These are phyloP conservation scores for Cordyceps cateniannulata DNA, from an alignment of 2,329 filamentous ascomycete species.

Conservation along the genomic window DNA sequence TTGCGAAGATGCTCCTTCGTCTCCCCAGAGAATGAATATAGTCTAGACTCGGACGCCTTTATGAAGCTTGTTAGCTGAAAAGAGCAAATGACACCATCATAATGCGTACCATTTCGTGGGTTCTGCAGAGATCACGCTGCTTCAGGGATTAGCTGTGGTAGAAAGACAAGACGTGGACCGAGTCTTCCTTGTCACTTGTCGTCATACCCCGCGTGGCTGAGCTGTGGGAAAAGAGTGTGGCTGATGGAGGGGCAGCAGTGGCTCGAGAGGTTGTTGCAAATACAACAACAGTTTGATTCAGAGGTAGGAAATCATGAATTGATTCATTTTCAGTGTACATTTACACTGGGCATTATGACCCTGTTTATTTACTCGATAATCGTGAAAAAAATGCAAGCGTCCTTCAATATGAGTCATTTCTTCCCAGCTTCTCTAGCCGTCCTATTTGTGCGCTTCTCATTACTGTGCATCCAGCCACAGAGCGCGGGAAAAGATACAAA, in stretches of 20 bases:
- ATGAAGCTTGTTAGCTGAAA: neutral
- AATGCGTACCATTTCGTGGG: neutral
- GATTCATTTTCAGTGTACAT: neutral
- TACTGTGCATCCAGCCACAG: neutral
- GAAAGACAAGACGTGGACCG: neutral
- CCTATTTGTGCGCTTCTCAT: conserved; percentile 2
- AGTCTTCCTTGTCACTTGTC: neutral
- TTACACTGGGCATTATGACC: neutral
- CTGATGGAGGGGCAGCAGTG: conserved; percentile 9
- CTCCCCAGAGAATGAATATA: conserved; percentile 89
- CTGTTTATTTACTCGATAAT: neutral
- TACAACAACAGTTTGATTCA: neutral
- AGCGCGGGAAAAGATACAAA: neutral
- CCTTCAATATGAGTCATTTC: neutral
- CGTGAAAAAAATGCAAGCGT: neutral
- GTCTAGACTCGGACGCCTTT: conserved; percentile 66
- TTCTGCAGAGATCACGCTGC: neutral
- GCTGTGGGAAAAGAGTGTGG: neutral
- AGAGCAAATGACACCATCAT: neutral
- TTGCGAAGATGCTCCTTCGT: conserved; percentile 88
- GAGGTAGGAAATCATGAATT: neutral
- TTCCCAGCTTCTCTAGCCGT: neutral
- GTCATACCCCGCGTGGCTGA: conserved; percentile 14
- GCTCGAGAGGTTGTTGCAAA: neutral
- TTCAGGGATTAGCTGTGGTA: neutral